Base-by-base conservation (phyloP, 805 yeast species). In the Pichia thaimueangensis region DNA sequence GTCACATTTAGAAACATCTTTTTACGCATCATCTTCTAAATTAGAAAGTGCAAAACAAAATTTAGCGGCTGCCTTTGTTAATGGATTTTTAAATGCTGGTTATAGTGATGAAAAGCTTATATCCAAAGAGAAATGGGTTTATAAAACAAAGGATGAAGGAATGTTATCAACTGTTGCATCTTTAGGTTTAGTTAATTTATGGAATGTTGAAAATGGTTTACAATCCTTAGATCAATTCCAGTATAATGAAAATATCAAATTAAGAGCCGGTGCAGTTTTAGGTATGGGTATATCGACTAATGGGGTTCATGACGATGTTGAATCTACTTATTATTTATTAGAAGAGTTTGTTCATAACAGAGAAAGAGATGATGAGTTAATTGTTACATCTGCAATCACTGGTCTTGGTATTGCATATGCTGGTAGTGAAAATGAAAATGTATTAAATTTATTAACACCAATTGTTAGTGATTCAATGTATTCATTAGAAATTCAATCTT, bases 381-480 rank as follows among this genome's bases (percentile, higher is more conserved):
- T 86, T 50, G 80, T 86, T 47, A 71, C 88, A 5, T 76, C 96
- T 7, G 86, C 97, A 5, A 83, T 93, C 36, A 74, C 84, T 43
- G 97, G 98, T 51, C 71, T 93, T 43, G 97, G 97, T 37, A 75
- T 93, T 53, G 91, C 97, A 1, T 93, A 86, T 64, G 91, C 97
- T 4, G 98, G 98, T 6, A 83, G 96, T 27, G 80, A 86, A 48
- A 84, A 93, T 55, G 88, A 82, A 55, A 95, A 85, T 48, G 79
- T 93, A 21, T 69, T 83, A 55, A 82, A 80, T 46, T 67, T 89
- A 47, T 70, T 93, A 46, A 68, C 83, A 48, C 96, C 97, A 10
- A 65, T 91, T 34, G 83, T 93, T 9, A 78, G 89, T 7, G 96
- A 91, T 57, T 67, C 82, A 11, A 78, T 78, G 13, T 69, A 75